phyloP scores from a whole-genome alignment of 2,329 filamentous ascomycete species.

The Beauveria medogensis region DNA sequence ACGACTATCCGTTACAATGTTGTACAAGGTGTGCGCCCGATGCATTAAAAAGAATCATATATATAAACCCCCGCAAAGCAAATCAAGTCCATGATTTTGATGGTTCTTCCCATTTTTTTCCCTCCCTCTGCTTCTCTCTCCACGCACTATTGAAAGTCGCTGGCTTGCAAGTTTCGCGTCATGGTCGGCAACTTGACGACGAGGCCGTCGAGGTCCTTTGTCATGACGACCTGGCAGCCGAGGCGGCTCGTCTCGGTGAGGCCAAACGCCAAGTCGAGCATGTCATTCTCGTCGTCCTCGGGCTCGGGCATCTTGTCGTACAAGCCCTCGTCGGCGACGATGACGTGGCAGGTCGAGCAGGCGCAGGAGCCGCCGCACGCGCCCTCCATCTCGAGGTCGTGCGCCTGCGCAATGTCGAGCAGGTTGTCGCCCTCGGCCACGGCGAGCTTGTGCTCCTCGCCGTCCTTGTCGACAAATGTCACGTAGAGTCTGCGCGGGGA shows the following conservation, averaged over 20 bases:
- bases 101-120: neutral
- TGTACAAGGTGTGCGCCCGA: conserved; percentile 7
- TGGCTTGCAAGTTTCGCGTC: conserved; percentile 93
- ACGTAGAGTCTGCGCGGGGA: conserved; percentile 59
- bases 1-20: conserved; percentile 3
- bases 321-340: conserved; percentile 64
- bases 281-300: conserved; percentile 77
- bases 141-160: conserved; percentile 59
- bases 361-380: conserved; percentile 92
- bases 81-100: neutral
- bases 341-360: conserved; percentile 88
- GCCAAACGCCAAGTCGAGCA: conserved; percentile 85
- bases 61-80: neutral
- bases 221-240: conserved; percentile 90
- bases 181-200: conserved; percentile 80
- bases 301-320: conserved; percentile 74
- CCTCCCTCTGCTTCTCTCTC: neutral
- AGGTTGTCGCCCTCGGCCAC: conserved; percentile 86
- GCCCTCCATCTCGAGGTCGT: conserved; percentile 97
- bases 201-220: conserved; percentile 78
- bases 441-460: conserved; percentile 63
- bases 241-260: conserved; percentile 76
- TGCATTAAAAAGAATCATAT: neutral
- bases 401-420: conserved; percentile 85
- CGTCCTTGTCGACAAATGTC: conserved; percentile 91